Evolutionary conservation across 805 yeast genomes (phyloP), one percentile per base, ranked within the genome.

Genomic region (Nakazawaea populi): DNA sequence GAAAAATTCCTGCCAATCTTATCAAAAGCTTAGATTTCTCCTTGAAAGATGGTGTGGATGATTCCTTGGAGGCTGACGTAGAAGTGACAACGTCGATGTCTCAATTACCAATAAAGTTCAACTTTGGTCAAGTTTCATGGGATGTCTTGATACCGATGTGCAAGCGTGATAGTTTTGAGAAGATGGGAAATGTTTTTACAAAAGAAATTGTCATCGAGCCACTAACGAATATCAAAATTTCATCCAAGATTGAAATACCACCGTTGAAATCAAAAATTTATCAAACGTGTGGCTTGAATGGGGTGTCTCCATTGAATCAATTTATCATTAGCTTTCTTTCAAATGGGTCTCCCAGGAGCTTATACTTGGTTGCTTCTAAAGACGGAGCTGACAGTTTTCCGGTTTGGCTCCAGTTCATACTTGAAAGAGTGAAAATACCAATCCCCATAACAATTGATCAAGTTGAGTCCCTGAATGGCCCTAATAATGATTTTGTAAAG

Each of bases 341-440:
- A 12, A 40, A 40, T 6, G 35, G 8, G 35, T 8, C 14, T 8
- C 10, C 45, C 8, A 9, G 47, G 34, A 18, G 27, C 12, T 6
- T 49, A 6, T 49, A 39, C 29, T 29, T 49, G 7, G 35, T 42
- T 4, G 48, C 48, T 10, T n/a, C 44, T 6, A 40, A 34, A 11
- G 9, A 29, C 2, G 41, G 27, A 18, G 37, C 45, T 24, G 29
- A 11, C 27, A 14, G 18, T 1, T 11, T 49, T 14, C 52, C 52
- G 3, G 12, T 11, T 8, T 49, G 52, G 52, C 40, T 49, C 24
- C 41, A 40, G n/a, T 49, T 45, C 36, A 49, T 49, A 7, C 42
- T 49, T 4, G 44, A 49, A 30, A 39, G 52, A n/a, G 41, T 44
- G 5, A 44, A 29, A 28, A 39, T 49, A 32, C 52, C 52, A 10